Percentiles rank a stretch among this genome's conserved stretches.
Conservation (phyloP, 2,329 filamentous ascomycete species). For the Pseudocercospora crystallina region DNA sequence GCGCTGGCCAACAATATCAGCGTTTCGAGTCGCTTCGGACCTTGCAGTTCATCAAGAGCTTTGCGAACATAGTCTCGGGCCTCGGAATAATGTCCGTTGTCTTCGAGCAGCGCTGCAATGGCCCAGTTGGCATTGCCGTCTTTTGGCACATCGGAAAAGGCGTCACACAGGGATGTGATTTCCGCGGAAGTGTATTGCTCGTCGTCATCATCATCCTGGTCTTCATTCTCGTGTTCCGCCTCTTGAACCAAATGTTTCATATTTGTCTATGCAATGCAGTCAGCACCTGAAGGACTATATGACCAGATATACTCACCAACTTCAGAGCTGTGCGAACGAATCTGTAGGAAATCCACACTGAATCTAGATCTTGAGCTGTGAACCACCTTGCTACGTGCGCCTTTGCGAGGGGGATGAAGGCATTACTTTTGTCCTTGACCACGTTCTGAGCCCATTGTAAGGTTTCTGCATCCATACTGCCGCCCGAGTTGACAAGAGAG, state of each 20-base stretch:
- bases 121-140: constrained; percentile 4
- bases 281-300: no score
- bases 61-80: background rate
- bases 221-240: background rate
- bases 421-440: background rate
- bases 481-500: background rate
- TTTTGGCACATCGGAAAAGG: constrained; percentile 2
- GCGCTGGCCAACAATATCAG: constrained; percentile 1
- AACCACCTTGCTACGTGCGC: constrained; percentile 4
- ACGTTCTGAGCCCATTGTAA: constrained; percentile 1
- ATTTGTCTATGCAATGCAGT: background rate
- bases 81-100: background rate
- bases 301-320: background rate
- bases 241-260: background rate
- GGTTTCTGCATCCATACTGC: background rate
- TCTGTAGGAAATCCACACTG: background rate
- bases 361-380: background rate
- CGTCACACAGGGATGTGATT: background rate
- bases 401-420: constrained; percentile 3
- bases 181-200: background rate
- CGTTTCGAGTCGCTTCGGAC: background rate
- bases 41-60: constrained; percentile 1
- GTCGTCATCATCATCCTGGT: background rate
- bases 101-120: background rate
- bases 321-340: constrained; percentile 3